phyloP scores from a whole-genome alignment of 2,329 filamentous ascomycete genomes.

The Laburnicola sp. region DNA sequence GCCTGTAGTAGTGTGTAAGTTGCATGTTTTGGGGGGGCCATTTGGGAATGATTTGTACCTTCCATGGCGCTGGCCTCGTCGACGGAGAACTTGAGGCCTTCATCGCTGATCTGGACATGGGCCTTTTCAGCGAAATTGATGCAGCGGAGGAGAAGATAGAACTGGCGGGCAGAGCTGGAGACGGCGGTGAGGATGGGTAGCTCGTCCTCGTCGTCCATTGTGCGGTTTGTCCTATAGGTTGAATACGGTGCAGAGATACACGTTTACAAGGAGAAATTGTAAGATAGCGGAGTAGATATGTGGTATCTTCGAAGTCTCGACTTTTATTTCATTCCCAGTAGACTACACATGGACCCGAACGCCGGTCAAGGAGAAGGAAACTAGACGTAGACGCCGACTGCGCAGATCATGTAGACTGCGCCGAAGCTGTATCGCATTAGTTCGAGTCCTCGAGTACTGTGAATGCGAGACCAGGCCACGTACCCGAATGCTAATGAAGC shows the following conservation, averaged over 20 bases:
- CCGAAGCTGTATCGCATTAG: conserved; percentile 69
- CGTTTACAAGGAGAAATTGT: conserved; percentile 9
- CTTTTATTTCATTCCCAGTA: conserved; percentile 46
- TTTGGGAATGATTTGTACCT: conserved; percentile 55
- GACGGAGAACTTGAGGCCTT: conserved; percentile 83
- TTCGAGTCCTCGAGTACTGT: conserved; percentile 1
- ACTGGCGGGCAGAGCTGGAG: conserved; percentile 74
- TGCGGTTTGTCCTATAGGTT: conserved; percentile 13
- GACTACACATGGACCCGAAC: conserved; percentile 40
- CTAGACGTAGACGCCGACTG: conserved; percentile 96
- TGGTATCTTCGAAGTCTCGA: conserved; percentile 30
- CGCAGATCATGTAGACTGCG: conserved; percentile 98
- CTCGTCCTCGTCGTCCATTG: conserved; percentile 44
- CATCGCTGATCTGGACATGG: conserved; percentile 76
- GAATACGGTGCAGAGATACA: conserved; percentile 1
- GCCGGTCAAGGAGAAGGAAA: conserved; percentile 29
- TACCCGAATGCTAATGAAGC: conserved; percentile 91
- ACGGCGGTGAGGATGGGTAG: conserved; percentile 71
- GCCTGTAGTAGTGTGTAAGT: conserved; percentile 49
- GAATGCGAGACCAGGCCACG: conserved; percentile 40
- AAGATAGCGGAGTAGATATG: conserved; percentile 16
- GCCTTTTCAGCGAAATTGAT: conserved; percentile 63
- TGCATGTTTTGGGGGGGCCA: neutral
- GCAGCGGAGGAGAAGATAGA: conserved; percentile 67
- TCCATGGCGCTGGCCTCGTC: conserved; percentile 92